Evolutionary conservation across 2,329 filamentous ascomycete species (phyloP), one percentile per base, ranked within the genome.

Genomic region (Moelleriella libera): DNA sequence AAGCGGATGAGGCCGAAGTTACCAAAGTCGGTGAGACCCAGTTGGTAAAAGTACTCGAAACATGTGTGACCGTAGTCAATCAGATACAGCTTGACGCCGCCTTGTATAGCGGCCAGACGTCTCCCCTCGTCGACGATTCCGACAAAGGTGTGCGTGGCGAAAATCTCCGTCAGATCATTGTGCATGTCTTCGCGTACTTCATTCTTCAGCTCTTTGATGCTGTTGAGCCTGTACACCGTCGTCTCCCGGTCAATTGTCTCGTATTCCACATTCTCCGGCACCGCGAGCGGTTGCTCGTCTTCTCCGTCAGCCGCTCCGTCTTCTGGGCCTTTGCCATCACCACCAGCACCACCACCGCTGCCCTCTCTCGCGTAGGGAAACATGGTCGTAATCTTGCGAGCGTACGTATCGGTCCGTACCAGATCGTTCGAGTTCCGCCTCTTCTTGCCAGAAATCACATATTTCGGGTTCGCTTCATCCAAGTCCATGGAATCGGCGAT

Each of bases 331-430:
- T 21, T 21, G 21, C 21, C 21, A 21, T 21, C 21, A 21, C 21
- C 21, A 21, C 21, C 21, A 21, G 21, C 21, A 21, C 2, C 21
- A 21, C 21, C 21, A 3, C 56, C 53, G 11, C 57, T 54, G 39
- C 52, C 47, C 9, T 56, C 47, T 45, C 70, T 66, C 14, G 80
- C 74, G n/a, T 80, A 74, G 32, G 57, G 47, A 49, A 98, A 78
- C 90, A 98, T 97, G 51, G 86, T 88, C 0, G 92, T 98, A 52
- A 98, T 98, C 63, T 98, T 98, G 49, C 89, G 34, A 8, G 34
- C 34, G 84, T 53, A 87, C 74, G 50, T 83, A 61, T 98, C 92
- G 9, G 90, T 97, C 21, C 92, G 81, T 3, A 98, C 82, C 10
- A 98, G 77, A 48, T 85, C 94, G 60, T 94, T 94, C 21, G 68